Evolutionary conservation across 495 filamentous ascomycete genomes (phyloP), one percentile per base, ranked within the genome.

Genomic region (Penicillium macrosclerotiorum): DNA sequence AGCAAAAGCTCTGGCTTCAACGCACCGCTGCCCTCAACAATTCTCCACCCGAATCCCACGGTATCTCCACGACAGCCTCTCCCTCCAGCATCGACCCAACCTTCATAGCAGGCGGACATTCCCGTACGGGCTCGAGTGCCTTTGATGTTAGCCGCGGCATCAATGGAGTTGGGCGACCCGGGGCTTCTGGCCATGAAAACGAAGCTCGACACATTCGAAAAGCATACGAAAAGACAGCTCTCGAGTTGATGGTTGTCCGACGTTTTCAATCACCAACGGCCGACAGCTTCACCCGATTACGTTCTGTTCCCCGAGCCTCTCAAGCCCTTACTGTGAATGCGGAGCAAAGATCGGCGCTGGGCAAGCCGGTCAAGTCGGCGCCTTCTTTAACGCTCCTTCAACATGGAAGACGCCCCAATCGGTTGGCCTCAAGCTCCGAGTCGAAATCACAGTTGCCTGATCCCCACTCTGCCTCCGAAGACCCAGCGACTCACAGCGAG

Each of bases 1-100:
- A 75, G 41, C 72, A 73, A 53, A 75, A 75, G 47, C 64, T 75
- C 0, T 75, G 72, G 72, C 60, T 75, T 32, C 72, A 75, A 37
- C 72, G 72, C 8, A 75, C 72, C 3, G 72, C 72, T 32, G 60
- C 72, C 20, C 44, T 75, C 13, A 75, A 73, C 27, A 71, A 70
- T 26, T 75, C 72, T 9, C 69, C 72, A n/a, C 72, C 72, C 2
- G 72, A 73, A 44, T 52, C 49, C 9, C 69, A 74, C 61, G 68
- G 68, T 14, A 52, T 56, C 5, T 45, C 65, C 3, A 37, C 60
- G 4, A 48, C 55, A 20, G 55, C 51, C 1, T 52, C 69, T 9
- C 65, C 64, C 5, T 56, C 72, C 2, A 45, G 54, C 6, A 62
- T 70, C 30, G 72, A 73, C 22, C 51, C 67, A 3, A 39, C 42